Evolutionary conservation across 73 alveolate species (phyloP).

Genomic region (Effrenium voratum): DNA sequence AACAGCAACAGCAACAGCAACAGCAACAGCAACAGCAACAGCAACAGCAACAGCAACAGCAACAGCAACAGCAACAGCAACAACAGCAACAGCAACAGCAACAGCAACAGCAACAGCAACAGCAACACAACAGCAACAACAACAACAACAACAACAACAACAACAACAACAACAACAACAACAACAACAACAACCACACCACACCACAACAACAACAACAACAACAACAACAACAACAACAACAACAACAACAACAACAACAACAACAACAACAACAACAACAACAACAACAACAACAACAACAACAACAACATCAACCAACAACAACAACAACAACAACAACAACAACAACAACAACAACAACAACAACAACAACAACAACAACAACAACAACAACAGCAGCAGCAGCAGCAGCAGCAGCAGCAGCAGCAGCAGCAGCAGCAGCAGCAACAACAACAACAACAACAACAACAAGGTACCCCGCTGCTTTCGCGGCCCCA

Average conservation of each 20-base stretch:
- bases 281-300: background rate
- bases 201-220: too few relatives aligned
- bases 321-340: background rate
- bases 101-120: background rate
- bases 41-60: background rate
- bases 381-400: too few relatives aligned
- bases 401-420: too few relatives aligned
- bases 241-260: background rate
- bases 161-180: background rate
- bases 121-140: background rate
- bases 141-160: too few relatives aligned
- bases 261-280: background rate
- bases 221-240: too few relatives aligned
- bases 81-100: background rate
- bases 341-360: too few relatives aligned
- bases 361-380: too few relatives aligned
- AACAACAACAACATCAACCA: background rate
- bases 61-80: background rate
- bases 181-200: too few relatives aligned
- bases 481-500: too few relatives aligned
- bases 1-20: background rate
- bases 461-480: too few relatives aligned
- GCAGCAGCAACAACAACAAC: too few relatives aligned
- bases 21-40: background rate
- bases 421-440: too few relatives aligned